These are phyloP conservation scores for Puya raimondii DNA, from an alignment of 176 grass and related monocot species.

Conservation along the genomic window DNA sequence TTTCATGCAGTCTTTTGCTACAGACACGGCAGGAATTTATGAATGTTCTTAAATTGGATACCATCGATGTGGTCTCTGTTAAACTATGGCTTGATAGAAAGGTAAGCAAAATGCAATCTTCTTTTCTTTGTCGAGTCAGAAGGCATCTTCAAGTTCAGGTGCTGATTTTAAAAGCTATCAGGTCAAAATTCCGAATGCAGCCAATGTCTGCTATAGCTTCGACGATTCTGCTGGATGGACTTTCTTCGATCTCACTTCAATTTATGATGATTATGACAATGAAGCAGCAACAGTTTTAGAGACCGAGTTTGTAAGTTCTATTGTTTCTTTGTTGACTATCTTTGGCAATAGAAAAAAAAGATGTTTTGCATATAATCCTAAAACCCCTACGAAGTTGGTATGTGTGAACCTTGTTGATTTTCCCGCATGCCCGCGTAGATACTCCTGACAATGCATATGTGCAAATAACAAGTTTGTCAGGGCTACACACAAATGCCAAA, in stretches of 20 bases:
- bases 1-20: conserved; percentile 47
- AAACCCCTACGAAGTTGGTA: too few relatives aligned
- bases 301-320: conserved; percentile 72
- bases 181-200: conserved; percentile 59
- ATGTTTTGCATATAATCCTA: background rate
- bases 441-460: too few relatives aligned
- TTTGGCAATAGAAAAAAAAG: background rate
- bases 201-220: conserved; percentile 62
- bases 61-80: conserved; percentile 49
- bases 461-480: background rate
- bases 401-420: too few relatives aligned
- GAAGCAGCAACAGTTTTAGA: conserved; percentile 58
- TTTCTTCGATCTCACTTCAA: conserved; percentile 67
- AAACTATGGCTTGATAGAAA: conserved; percentile 90
- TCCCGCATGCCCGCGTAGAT: too few relatives aligned
- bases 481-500: too few relatives aligned
- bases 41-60: conserved; percentile 54
- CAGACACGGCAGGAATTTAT: conserved; percentile 51
- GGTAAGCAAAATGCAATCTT: conserved; percentile 24
- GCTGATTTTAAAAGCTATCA: conserved; percentile 25
- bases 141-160: background rate
- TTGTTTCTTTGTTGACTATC: conserved; percentile 8
- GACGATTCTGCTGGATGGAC: conserved; percentile 66
- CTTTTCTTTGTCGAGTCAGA: background rate
- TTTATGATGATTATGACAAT: conserved; percentile 63